Evolutionary conservation across 2,329 filamentous ascomycete species (phyloP).

Genomic region (Immersiporthe knoxdaviesiana): DNA sequence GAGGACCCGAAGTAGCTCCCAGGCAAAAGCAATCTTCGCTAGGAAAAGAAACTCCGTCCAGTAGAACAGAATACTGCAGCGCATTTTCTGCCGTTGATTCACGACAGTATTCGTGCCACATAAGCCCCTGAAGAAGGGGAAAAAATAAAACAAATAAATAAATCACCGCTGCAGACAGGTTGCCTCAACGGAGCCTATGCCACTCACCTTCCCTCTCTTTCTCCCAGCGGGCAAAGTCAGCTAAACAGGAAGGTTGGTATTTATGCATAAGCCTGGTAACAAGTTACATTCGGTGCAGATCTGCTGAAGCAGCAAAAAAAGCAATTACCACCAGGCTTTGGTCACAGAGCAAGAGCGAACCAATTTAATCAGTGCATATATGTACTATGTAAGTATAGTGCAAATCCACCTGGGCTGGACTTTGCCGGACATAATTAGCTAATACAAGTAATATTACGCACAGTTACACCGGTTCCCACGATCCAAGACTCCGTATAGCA

Average conservation of each 20-base stretch:
- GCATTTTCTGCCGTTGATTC: background rate
- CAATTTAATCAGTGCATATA: background rate
- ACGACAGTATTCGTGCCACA: background rate
- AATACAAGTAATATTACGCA: no score
- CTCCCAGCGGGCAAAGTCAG: background rate
- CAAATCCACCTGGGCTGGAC: slow-evolving; percentile 12
- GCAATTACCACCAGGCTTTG: background rate
- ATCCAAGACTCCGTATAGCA: background rate
- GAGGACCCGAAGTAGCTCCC: no score
- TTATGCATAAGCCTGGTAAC: background rate
- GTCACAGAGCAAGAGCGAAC: background rate
- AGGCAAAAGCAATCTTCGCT: no score
- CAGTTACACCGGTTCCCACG: background rate
- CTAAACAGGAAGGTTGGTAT: background rate
- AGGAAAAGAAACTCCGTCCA: no score
- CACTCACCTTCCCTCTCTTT: background rate
- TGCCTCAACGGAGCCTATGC: background rate
- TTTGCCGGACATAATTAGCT: background rate
- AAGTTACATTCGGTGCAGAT: background rate
- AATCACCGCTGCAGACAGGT: background rate
- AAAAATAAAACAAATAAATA: no score
- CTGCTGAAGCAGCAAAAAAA: background rate
- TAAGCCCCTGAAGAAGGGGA: no score
- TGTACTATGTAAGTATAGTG: slow-evolving; percentile 4
- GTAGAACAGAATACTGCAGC: background rate